These are phyloP conservation scores for Diutina sp. DNA, from an alignment of 1,139 yeast genomes.

Conservation along the genomic window DNA sequence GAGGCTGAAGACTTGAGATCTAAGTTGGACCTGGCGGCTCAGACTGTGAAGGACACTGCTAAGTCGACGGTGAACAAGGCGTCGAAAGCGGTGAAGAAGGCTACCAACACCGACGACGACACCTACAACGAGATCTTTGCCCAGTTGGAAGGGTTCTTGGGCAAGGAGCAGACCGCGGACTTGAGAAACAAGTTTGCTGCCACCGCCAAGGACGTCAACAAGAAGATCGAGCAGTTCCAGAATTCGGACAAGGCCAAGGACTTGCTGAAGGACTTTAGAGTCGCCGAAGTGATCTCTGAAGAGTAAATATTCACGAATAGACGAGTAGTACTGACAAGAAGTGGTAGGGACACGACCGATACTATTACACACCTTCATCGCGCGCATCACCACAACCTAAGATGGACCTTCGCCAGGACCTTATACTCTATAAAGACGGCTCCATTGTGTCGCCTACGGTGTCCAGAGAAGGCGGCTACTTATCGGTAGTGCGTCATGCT, in stretches of 20 bases:
- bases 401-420: conserved; percentile 30
- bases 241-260: not conserved
- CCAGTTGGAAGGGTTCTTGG: not conserved
- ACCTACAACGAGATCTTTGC: not conserved
- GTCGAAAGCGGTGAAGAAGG: not conserved
- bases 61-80: not conserved
- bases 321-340: not conserved
- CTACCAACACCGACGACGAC: not conserved
- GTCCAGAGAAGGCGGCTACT: conserved; percentile 11
- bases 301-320: not conserved
- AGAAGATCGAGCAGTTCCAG: not conserved
- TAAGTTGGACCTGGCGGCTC: not conserved
- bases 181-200: not conserved
- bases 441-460: conserved; percentile 23
- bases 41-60: not conserved
- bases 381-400: no score
- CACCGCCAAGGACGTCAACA: not conserved
- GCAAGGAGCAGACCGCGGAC: not conserved
- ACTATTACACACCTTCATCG: not conserved
- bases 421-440: conserved; percentile 41
- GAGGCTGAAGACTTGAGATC: conserved; percentile 1
- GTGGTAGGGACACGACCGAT: not conserved
- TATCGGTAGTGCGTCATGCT: conserved; percentile 34
- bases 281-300: not conserved
- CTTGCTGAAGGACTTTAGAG: not conserved